A percentile compares a stretch with the other conserved stretches of the same genome.
Conservation (phyloP, 805 yeast genomes). For the Isabelozyma heimii region DNA sequence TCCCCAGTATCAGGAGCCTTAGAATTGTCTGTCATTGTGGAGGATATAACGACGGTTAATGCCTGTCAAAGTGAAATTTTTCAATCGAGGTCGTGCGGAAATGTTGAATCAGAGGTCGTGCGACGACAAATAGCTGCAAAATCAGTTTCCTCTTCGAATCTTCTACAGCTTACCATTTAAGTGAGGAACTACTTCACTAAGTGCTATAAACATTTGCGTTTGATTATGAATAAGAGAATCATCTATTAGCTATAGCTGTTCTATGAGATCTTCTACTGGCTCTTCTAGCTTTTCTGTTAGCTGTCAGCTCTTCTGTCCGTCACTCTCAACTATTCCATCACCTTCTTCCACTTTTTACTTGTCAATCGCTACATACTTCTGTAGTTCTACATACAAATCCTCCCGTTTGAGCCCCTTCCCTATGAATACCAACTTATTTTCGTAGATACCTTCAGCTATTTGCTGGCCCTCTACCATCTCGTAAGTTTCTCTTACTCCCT, state of each 20-base stretch:
- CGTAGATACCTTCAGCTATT: slow-evolving; percentile 31
- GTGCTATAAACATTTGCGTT: too few relatives aligned
- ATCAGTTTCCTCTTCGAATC: background rate
- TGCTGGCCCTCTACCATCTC: slow-evolving; percentile 58
- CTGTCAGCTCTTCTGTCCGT: too few relatives aligned
- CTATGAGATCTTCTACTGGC: too few relatives aligned
- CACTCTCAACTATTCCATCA: too few relatives aligned
- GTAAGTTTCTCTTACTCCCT: slow-evolving; percentile 91
- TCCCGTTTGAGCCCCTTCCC: slow-evolving; percentile 57
- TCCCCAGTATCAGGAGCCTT: background rate
- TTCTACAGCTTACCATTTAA: too few relatives aligned
- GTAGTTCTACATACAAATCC: slow-evolving; percentile 32
- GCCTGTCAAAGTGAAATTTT: background rate
- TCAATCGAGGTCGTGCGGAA: background rate
- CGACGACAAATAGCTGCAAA: background rate
- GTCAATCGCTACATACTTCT: slow-evolving; percentile 4
- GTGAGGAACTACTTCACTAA: too few relatives aligned
- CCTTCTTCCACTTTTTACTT: too few relatives aligned
- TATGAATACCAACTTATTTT: slow-evolving; percentile 68
- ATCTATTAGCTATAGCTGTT: too few relatives aligned
- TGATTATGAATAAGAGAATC: too few relatives aligned
- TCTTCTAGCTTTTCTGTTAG: too few relatives aligned
- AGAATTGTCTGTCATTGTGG: background rate
- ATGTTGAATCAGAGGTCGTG: background rate
- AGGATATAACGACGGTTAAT: background rate